Conservation (phyloP, 139 green algal species). For the Ulvella scutata region DNA sequence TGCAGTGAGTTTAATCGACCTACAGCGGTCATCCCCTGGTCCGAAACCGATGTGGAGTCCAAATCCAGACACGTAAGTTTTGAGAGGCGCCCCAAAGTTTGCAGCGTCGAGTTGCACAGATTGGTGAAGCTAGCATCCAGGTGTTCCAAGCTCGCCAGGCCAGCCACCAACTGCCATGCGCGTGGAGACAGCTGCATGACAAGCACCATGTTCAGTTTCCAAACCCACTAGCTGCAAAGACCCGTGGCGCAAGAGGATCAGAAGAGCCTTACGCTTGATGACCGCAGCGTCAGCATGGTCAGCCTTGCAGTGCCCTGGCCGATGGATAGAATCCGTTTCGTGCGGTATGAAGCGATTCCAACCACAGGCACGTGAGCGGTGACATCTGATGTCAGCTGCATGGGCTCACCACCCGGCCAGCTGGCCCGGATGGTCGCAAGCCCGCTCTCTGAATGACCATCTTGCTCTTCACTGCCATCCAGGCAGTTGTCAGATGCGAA, state of each 20-base stretch:
- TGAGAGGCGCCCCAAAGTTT: background rate
- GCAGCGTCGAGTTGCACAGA: background rate
- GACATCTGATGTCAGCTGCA: too few species aligned
- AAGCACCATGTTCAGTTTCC: background rate
- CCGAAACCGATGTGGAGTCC: background rate
- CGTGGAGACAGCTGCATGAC: background rate
- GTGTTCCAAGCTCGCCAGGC: background rate
- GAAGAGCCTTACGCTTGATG: background rate
- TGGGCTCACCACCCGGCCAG: too few species aligned
- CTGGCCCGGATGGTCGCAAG: too few species aligned
- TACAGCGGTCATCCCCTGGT: background rate
- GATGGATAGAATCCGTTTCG: background rate
- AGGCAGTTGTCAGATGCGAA: too few species aligned
- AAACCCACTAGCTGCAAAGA: background rate
- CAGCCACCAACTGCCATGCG: background rate
- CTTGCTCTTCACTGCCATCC: too few species aligned
- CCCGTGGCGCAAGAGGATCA: background rate
- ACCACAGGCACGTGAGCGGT: too few species aligned
- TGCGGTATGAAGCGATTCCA: too few species aligned
- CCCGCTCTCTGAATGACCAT: too few species aligned
- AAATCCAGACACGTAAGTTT: background rate
- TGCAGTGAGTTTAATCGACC: background rate
- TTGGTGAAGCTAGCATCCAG: background rate
- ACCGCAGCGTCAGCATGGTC: background rate
- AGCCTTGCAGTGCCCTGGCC: background rate